Conservation (phyloP, 2,329 filamentous ascomycete genomes). For the Fusarium marasasianum region DNA sequence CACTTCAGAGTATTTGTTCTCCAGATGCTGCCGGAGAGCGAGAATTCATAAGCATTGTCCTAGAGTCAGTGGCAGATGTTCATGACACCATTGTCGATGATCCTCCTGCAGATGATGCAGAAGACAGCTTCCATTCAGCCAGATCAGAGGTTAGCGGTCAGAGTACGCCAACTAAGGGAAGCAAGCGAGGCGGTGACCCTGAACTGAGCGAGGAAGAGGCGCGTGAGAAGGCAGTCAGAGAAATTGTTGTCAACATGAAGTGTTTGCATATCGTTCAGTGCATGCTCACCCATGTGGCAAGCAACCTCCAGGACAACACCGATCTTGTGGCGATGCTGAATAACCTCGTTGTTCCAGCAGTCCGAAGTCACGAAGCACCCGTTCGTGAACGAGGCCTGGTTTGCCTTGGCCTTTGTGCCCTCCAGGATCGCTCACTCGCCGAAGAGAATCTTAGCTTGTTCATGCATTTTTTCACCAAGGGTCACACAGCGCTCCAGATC, state of each 20-base stretch:
- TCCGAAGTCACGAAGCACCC: slow-evolving; percentile 90
- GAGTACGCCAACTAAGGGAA: slow-evolving; percentile 61
- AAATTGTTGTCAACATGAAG: slow-evolving; percentile 98
- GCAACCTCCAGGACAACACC: slow-evolving; percentile 86
- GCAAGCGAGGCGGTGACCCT: slow-evolving; percentile 52
- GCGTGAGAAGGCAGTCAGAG: slow-evolving; percentile 79
- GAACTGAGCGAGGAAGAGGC: slow-evolving; percentile 71
- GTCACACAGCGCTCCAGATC: slow-evolving; percentile 87
- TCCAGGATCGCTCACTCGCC: slow-evolving; percentile 90
- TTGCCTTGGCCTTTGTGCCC: slow-evolving; percentile 88
- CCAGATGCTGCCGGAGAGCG: slow-evolving; percentile 77
- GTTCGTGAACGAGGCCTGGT: slow-evolving; percentile 90
- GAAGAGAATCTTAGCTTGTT: slow-evolving; percentile 93
- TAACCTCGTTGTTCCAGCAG: slow-evolving; percentile 93
- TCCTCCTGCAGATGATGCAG: slow-evolving; percentile 62
- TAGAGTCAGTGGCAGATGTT: slow-evolving; percentile 95
- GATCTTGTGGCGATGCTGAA: slow-evolving; percentile 98
- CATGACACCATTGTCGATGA: slow-evolving; percentile 91
- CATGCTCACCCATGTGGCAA: slow-evolving; percentile 93
- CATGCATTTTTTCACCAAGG: slow-evolving; percentile 95
- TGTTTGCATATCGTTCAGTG: slow-evolving; percentile 97
- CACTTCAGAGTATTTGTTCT: slow-evolving; percentile 84
- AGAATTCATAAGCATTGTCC: slow-evolving; percentile 84
- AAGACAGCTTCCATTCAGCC: slow-evolving; percentile 90
- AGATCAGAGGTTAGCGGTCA: slow-evolving; percentile 82